phyloP scores from a whole-genome alignment of 495 filamentous ascomycete genomes.

The Aspergillus hancockii region DNA sequence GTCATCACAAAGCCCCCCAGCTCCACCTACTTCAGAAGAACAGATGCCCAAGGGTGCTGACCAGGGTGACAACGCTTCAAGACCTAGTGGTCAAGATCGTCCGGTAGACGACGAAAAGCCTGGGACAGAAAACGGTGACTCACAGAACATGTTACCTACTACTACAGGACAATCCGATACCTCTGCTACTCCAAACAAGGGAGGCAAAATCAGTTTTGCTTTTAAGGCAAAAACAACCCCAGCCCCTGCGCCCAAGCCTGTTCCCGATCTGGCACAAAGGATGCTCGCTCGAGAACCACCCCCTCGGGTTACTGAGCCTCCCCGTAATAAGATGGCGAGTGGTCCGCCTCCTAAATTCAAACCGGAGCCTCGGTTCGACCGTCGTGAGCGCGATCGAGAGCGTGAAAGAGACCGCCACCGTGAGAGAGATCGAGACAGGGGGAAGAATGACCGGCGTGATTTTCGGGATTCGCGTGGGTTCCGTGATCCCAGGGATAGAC shows the following conservation, averaged over 20 bases:
- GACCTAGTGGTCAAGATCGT: slow-evolving; percentile 58
- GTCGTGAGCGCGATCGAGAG: slow-evolving; percentile 37
- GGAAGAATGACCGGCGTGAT: slow-evolving; percentile 40
- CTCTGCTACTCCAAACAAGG: slow-evolving; percentile 55
- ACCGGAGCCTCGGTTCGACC: slow-evolving; percentile 43
- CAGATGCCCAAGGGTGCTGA: slow-evolving; percentile 36
- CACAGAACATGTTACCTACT: slow-evolving; percentile 51
- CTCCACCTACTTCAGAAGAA: slow-evolving; percentile 33
- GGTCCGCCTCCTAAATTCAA: slow-evolving; percentile 45
- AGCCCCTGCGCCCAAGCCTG: slow-evolving; percentile 61
- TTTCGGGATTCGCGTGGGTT: slow-evolving; percentile 48
- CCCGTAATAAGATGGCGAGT: slow-evolving; percentile 39
- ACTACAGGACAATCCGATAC: slow-evolving; percentile 43
- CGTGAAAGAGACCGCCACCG: slow-evolving; percentile 47
- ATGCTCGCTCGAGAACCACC: slow-evolving; percentile 59
- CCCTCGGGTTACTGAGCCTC: slow-evolving; percentile 38
- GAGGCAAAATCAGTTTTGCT: slow-evolving; percentile 83
- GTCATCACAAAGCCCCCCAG: slow-evolving; percentile 28
- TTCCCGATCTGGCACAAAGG: slow-evolving; percentile 67
- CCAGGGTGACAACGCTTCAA: slow-evolving; percentile 62
- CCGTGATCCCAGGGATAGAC: slow-evolving; percentile 51
- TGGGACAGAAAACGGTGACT: slow-evolving; percentile 25
- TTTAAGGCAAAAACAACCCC: slow-evolving; percentile 73
- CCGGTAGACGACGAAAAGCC: slow-evolving; percentile 62
- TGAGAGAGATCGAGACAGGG: slow-evolving; percentile 42